Evolutionary conservation across 257 asterid species (phyloP).

Genomic region (Marsdenia floribunda): DNA sequence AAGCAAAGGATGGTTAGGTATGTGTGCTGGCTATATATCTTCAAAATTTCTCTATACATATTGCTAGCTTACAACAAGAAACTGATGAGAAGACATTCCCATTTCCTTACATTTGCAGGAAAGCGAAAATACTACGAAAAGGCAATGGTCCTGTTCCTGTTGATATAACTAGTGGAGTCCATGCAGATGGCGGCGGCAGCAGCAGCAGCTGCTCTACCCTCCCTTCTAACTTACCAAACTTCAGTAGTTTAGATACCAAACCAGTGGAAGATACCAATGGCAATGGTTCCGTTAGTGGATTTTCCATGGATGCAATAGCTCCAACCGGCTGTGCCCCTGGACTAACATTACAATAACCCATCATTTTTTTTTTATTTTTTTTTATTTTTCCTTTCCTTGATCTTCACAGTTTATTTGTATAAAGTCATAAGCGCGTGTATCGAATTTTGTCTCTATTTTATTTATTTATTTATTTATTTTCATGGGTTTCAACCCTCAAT

Average conservation of each 20-base stretch:
- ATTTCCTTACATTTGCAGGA: conserved; percentile 43
- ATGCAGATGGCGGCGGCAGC: conserved; percentile 26
- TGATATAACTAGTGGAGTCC: conserved; percentile 28
- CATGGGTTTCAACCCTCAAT: too few species aligned
- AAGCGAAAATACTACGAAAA: conserved; percentile 64
- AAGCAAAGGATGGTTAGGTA: conserved; percentile 62
- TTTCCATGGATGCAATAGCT: background rate
- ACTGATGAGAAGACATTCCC: background rate
- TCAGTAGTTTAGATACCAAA: conserved; percentile 6
- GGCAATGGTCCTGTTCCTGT: conserved; percentile 33
- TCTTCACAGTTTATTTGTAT: background rate
- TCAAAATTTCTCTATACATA: conserved; percentile 7
- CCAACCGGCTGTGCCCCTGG: background rate
- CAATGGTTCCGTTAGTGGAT: background rate
- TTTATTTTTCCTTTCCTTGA: too few species aligned
- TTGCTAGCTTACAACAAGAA: background rate
- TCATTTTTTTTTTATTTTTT: background rate
- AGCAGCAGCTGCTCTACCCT: conserved; percentile 10
- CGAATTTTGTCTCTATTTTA: background rate
- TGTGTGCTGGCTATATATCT: conserved; percentile 7
- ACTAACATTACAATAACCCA: conserved; percentile 5
- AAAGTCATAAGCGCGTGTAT: background rate
- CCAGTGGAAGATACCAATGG: conserved; percentile 24
- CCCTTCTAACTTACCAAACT: conserved; percentile 17
- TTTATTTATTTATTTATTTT: too few species aligned